Conservation (phyloP, 306 rosid species). For the Casuarina cunninghamiana region DNA sequence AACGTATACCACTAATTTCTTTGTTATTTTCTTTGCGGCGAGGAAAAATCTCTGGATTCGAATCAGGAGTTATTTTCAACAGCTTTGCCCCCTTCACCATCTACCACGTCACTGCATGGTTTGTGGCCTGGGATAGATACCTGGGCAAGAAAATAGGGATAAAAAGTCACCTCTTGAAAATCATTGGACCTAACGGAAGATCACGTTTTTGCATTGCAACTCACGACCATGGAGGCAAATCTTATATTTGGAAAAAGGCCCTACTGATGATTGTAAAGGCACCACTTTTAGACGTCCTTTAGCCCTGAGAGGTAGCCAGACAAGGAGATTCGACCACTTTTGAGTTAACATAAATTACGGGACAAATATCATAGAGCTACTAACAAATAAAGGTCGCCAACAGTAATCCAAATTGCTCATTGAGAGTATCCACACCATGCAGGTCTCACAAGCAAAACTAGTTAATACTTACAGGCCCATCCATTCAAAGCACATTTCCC, state of each 20-base stretch:
- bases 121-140: neutral
- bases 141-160: neutral
- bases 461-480: neutral
- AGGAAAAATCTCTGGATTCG: too few relatives aligned
- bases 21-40: too few relatives aligned
- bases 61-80: neutral
- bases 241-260: too few relatives aligned
- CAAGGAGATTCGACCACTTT: too few relatives aligned
- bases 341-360: neutral
- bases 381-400: neutral
- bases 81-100: neutral
- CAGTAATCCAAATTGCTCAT: neutral
- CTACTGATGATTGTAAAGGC: too few relatives aligned
- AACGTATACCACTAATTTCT: too few relatives aligned
- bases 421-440: neutral
- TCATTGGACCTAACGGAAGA: too few relatives aligned
- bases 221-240: neutral
- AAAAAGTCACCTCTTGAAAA: too few relatives aligned
- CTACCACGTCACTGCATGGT: neutral
- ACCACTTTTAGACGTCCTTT: too few relatives aligned
- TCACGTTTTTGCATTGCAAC: too few relatives aligned
- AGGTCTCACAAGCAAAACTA: neutral
- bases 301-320: too few relatives aligned
- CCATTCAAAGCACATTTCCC: neutral
- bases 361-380: neutral